Evolutionary conservation across 2,329 filamentous ascomycete genomes (phyloP).

Genomic region (Thelonectria blattea): DNA sequence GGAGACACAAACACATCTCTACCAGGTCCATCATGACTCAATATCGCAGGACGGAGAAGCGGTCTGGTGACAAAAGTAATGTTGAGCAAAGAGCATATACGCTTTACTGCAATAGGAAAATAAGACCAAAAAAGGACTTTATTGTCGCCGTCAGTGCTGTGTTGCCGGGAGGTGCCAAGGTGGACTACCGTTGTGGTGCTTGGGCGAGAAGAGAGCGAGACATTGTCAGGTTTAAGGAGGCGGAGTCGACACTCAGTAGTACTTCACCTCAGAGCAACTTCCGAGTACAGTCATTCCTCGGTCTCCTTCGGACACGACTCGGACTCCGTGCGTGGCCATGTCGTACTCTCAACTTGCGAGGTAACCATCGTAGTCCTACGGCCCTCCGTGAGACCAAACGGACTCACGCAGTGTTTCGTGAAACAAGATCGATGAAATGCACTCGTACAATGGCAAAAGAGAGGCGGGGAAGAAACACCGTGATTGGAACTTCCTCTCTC

Average conservation of each 20-base stretch:
- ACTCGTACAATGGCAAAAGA: neutral
- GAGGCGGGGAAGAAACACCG: neutral
- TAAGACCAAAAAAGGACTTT: too few relatives aligned
- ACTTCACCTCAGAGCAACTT: too few relatives aligned
- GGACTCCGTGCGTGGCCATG: neutral
- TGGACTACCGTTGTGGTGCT: neutral
- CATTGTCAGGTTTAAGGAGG: too few relatives aligned
- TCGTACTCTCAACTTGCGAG: neutral
- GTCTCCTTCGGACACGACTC: neutral
- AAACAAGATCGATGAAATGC: neutral
- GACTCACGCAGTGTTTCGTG: neutral
- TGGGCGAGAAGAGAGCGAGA: too few relatives aligned
- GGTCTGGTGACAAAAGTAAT: neutral
- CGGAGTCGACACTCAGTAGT: too few relatives aligned
- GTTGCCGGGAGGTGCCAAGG: too few relatives aligned
- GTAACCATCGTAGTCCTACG: neutral
- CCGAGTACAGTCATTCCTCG: neutral
- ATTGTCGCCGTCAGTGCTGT: neutral
- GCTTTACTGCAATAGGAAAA: neutral
- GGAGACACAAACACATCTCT: neutral
- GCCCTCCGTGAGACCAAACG: neutral
- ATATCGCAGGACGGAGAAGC: neutral
- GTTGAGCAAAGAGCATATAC: neutral
- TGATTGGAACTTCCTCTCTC: neutral
- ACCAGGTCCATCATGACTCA: neutral